These are phyloP conservation scores for Pinus tabuliformis DNA, from an alignment of 75 land plant species.

Conservation along the genomic window DNA sequence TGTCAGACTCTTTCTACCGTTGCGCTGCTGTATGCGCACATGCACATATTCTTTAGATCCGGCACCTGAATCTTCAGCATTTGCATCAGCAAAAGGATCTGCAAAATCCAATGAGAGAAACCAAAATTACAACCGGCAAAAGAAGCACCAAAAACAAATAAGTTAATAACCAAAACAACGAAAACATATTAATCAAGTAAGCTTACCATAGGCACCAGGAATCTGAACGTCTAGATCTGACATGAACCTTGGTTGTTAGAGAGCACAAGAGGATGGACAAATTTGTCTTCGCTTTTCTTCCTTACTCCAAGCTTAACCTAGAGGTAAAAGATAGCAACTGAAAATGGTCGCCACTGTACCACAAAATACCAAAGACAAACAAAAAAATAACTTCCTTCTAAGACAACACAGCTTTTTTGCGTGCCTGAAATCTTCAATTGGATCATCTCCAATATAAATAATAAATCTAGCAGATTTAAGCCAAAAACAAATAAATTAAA, in stretches of 20 bases:
- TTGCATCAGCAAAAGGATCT: conserved; percentile 67
- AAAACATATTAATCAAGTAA: background rate
- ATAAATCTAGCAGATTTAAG: too few relatives aligned
- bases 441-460: too few relatives aligned
- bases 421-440: too few relatives aligned
- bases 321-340: too few relatives aligned
- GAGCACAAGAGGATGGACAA: too few relatives aligned
- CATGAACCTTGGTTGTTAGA: conserved; percentile 43
- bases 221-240: conserved; percentile 68
- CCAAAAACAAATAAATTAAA: too few relatives aligned
- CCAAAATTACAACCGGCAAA: background rate
- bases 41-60: conserved; percentile 70
- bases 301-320: too few relatives aligned
- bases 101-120: background rate
- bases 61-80: conserved; percentile 49
- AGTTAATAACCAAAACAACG: background rate
- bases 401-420: too few relatives aligned
- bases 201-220: conserved; percentile 58
- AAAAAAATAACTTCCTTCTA: too few relatives aligned
- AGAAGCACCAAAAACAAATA: background rate
- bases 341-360: too few relatives aligned
- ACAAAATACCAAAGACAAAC: too few relatives aligned
- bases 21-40: conserved; percentile 66
- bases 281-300: too few relatives aligned
- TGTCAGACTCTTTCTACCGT: conserved; percentile 68